Evolutionary conservation across 2,329 filamentous ascomycete species (phyloP), one percentile per base, ranked within the genome.

Genomic region (Aureobasidium sp.): DNA sequence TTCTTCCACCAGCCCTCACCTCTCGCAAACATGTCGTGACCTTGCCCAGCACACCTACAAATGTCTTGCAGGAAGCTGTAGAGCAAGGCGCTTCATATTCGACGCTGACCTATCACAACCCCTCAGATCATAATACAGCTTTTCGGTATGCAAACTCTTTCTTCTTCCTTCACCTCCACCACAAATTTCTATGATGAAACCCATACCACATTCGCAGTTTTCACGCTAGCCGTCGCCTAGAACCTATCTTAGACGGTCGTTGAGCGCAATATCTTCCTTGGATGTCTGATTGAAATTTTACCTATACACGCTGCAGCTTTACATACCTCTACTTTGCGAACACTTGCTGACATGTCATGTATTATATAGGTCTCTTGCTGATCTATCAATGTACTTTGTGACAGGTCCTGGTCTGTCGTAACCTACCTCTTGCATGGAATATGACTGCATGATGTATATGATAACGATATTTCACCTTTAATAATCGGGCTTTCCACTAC

Each of bases 171-270:
- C 54, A 47, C 48, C 19, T 19, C 22, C 40, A 50, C 24, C 49
- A 19, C 52, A 44, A 22, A 54, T 68, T 72, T 69, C 69, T 70
- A 85, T 33, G 31, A 33, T 33, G 31, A 33, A 33, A 33, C 31
- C 31, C 82, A 80, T 85, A 83, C 81, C 79, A 83, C 80, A 89
- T 90, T 91, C 87, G 88, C 88, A 90, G 88, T 91, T 91, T 91
- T 85, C 87, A 89, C 88, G 89, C 80, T 69, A 75, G 72, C 70
- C 71, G 67, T 72, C 72, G 71, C 68, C 68, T 35, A 50, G 72
- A 74, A 74, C 73, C 72, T 73, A 73, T 64, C 47, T 67, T 64
- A 70, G 67, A 70, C 67, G 68, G 69, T 65, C 71, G 67, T 66
- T 74, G 72, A 72, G 71, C 68, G 72, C 66, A 60, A 62, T 69